phyloP scores from a whole-genome alignment of 768 basidiomycete genomes.

The Cyathus striatus region DNA sequence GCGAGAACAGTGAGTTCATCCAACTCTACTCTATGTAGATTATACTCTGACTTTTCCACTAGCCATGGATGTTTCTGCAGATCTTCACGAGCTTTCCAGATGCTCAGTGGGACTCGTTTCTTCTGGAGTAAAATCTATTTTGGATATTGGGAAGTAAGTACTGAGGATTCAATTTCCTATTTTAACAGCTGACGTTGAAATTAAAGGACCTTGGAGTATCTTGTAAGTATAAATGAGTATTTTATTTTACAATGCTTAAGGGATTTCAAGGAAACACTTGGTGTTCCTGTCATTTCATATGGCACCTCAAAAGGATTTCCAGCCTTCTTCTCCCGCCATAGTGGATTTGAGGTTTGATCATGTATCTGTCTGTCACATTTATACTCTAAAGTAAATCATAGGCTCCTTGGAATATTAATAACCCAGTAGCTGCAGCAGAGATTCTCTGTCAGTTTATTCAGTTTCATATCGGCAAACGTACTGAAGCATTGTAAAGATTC shows the following conservation, averaged over 20 bases:
- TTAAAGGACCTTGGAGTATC: constrained; percentile 75
- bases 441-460: constrained; percentile 55
- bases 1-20: constrained; percentile 30
- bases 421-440: constrained; percentile 63
- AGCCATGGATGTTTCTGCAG: constrained; percentile 96
- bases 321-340: constrained; percentile 85
- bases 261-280: constrained; percentile 77
- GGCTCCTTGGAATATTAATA: constrained; percentile 75
- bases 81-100: constrained; percentile 82
- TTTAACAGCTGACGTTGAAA: neutral
- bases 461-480: neutral
- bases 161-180: neutral
- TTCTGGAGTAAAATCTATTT: constrained; percentile 89
- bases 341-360: constrained; percentile 68
- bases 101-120: constrained; percentile 92
- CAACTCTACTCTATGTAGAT: neutral
- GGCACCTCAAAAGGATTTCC: constrained; percentile 79
- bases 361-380: too few species aligned
- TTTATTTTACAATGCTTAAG: neutral
- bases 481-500: constrained; percentile 40
- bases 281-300: constrained; percentile 86
- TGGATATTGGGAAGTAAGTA: constrained; percentile 79
- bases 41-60: constrained; percentile 3
- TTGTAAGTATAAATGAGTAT: constrained; percentile 38
- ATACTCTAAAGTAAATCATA: too few species aligned